Evolutionary conservation across 257 asterid species (phyloP).

Genomic region (Knoxia roxburghii): DNA sequence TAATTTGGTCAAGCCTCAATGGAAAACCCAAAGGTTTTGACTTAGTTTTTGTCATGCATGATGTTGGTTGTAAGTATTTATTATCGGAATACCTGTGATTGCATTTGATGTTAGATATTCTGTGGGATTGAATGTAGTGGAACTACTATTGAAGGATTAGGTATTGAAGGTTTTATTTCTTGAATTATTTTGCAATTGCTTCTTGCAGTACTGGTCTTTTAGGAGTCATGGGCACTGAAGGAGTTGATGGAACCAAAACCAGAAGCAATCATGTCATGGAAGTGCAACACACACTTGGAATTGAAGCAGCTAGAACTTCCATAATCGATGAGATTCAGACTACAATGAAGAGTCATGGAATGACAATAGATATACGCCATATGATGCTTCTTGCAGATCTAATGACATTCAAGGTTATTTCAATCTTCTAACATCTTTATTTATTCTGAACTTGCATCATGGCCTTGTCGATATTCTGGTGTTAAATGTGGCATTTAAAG

Average conservation of each 20-base stretch:
- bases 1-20: too few species aligned
- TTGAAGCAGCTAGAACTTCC: constrained; percentile 79
- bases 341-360: constrained; percentile 77
- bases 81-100: not conserved
- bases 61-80: too few species aligned
- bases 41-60: too few species aligned
- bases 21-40: too few species aligned
- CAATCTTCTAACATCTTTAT: not conserved
- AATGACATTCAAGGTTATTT: constrained; percentile 79
- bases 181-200: not conserved
- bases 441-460: not conserved
- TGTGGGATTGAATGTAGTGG: not conserved
- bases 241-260: constrained; percentile 65
- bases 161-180: not conserved
- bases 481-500: not conserved
- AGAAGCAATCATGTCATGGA: constrained; percentile 69
- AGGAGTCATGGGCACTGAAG: constrained; percentile 86
- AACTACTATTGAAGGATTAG: not conserved
- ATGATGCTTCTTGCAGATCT: constrained; percentile 97
- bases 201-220: constrained; percentile 72
- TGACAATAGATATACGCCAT: constrained; percentile 88
- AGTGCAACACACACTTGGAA: constrained; percentile 67
- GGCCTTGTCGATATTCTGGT: not conserved
- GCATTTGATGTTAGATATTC: not conserved
- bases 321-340: constrained; percentile 70